Evolutionary conservation across 371 early-diverging fungal species (phyloP).

Genomic region (Cokeromyces recurvatus): DNA sequence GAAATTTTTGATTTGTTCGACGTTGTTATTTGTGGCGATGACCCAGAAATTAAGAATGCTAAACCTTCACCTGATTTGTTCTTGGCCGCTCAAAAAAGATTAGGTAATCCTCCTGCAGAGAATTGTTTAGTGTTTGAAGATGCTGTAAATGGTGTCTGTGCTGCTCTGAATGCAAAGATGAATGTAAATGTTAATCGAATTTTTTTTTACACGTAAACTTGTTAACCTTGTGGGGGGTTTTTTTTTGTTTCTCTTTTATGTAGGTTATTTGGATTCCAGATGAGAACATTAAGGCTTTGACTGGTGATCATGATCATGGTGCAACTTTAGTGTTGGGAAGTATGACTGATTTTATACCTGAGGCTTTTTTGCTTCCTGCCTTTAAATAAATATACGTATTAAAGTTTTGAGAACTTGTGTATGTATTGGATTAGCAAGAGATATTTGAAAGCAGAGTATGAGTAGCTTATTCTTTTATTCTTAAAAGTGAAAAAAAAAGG

Average conservation of each 20-base stretch:
- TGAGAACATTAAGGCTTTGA: conserved; percentile 42
- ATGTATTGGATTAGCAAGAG: too few species aligned
- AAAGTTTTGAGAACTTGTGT: too few species aligned
- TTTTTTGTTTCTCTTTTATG: background rate
- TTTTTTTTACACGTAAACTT: too few species aligned
- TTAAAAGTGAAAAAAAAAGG: too few species aligned
- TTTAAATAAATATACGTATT: conserved; percentile 9
- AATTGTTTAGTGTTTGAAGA: conserved; percentile 94
- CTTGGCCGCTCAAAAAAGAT: conserved; percentile 57
- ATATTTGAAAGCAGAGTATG: too few species aligned
- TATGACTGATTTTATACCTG: conserved; percentile 70
- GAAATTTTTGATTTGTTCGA: conserved; percentile 78
- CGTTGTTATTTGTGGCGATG: conserved; percentile 82
- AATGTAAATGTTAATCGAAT: conserved; percentile 35
- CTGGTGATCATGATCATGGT: conserved; percentile 28
- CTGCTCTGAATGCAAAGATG: conserved; percentile 83
- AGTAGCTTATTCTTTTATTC: too few species aligned
- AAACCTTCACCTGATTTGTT: conserved; percentile 94
- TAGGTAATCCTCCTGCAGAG: conserved; percentile 46
- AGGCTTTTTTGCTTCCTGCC: conserved; percentile 12
- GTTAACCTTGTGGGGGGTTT: background rate
- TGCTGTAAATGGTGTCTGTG: conserved; percentile 77
- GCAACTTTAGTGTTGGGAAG: conserved; percentile 54
- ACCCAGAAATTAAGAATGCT: conserved; percentile 67
- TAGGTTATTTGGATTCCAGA: conserved; percentile 83